Base-by-base conservation (phyloP, 1,139 yeast genomes). In the Eremothecium cymbalariae region DNA sequence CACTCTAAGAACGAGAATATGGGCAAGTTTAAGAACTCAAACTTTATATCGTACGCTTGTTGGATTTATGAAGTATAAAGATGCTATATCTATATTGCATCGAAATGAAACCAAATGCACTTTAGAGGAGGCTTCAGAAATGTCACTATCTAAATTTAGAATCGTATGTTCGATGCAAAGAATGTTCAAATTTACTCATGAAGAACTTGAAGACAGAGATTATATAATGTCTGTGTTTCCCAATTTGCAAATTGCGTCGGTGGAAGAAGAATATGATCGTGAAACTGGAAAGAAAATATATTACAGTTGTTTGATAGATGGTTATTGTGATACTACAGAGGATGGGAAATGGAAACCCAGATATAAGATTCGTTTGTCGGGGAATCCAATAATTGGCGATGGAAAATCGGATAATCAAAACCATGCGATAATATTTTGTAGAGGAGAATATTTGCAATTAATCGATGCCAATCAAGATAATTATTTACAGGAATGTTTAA, bases 371-470 rank as follows among this genome's bases (percentile, higher is more conserved):
- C 78, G 71, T 59, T 68, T 77, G 46, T 76, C 84, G 37, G 85
- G 85, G 57, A 76, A 77, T 57, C 85, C 85, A 57, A 77, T 77
- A 50, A 67, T 77, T 55, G 85, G 85, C 60, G 84, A 77, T 57
- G 85, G 85, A 63, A 77, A 77, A 59, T 75, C 83, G 40, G 85
- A 77, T 64, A 77, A 77, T 57, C 85, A 77, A 55, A 77, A 77
- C 55, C 83, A 77, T 57, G 70, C 83, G 34, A 54, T 77, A 42
- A 74, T 77, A 50, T 77, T 76, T 67, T 74, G 77, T 55, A 70
- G 85, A 63, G 85, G 85, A 63, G 84, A 77, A 61, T 77, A 76
- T 55, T 72, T 77, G 47, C 83, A 77, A 59, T 72, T 77, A 60
- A 72, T 77, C 53, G 85, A 77, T 70, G 83, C 85, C 34, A 77